Evolutionary conservation across 2,329 filamentous ascomycete species (phyloP).

Genomic region (Curvularia verruculosa): DNA sequence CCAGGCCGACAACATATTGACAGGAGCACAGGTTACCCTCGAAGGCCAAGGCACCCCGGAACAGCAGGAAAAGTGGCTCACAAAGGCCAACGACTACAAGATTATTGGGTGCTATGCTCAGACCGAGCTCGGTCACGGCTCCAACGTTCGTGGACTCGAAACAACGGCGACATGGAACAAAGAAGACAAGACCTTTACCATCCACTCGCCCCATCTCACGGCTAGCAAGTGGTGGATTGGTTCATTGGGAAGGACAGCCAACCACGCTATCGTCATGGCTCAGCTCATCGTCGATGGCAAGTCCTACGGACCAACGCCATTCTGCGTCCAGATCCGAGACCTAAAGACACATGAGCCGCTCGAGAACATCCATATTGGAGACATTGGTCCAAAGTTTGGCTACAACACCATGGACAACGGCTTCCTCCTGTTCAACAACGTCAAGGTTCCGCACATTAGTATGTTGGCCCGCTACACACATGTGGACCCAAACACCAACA

Average conservation of each 20-base stretch:
- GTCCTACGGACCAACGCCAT: slow-evolving; percentile 75
- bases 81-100: slow-evolving; percentile 71
- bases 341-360: slow-evolving; percentile 58
- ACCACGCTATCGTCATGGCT: slow-evolving; percentile 79
- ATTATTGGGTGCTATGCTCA: slow-evolving; percentile 82
- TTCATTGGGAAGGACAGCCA: slow-evolving; percentile 75
- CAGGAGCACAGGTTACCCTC: slow-evolving; percentile 63
- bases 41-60: slow-evolving; percentile 73
- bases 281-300: slow-evolving; percentile 74
- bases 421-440: slow-evolving; percentile 76
- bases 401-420: slow-evolving; percentile 86
- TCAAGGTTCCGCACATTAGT: slow-evolving; percentile 75
- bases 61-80: slow-evolving; percentile 75
- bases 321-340: slow-evolving; percentile 72
- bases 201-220: slow-evolving; percentile 76
- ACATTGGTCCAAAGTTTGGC: slow-evolving; percentile 81
- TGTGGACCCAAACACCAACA: slow-evolving; percentile 70
- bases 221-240: slow-evolving; percentile 88
- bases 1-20: slow-evolving; percentile 13
- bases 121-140: slow-evolving; percentile 80
- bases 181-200: slow-evolving; percentile 73
- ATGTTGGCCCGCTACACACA: slow-evolving; percentile 75
- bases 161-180: slow-evolving; percentile 76
- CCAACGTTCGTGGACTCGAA: slow-evolving; percentile 68
- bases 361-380: slow-evolving; percentile 69